phyloP scores from a whole-genome alignment of 108 stramenopile genomes.

The Mediolabrus comicus region DNA sequence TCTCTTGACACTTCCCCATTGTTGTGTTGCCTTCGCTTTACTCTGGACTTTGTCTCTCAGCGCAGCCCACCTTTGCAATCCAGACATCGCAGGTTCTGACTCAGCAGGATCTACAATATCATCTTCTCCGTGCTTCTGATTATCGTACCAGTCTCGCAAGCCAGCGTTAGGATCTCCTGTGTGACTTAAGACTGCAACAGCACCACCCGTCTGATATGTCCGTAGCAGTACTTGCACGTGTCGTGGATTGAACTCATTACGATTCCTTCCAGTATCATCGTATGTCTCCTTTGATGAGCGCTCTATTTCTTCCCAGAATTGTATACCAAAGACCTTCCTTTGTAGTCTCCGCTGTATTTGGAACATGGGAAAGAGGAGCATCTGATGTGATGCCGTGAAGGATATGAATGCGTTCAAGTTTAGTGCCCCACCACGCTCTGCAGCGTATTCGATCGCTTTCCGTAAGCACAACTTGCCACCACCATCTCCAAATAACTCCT shows the following conservation, averaged over 20 bases:
- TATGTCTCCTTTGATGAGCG: slow-evolving; percentile 19
- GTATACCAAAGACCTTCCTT: slow-evolving; percentile 26
- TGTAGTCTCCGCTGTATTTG: slow-evolving; percentile 43
- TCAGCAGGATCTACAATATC: slow-evolving; percentile 1
- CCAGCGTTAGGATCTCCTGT: slow-evolving; percentile 50
- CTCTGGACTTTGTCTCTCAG: slow-evolving; percentile 13
- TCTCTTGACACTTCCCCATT: slow-evolving; percentile 18
- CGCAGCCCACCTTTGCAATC: slow-evolving; percentile 14
- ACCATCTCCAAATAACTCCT: slow-evolving; percentile 39
- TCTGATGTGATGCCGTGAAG: slow-evolving; percentile 33
- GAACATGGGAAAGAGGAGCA: slow-evolving; percentile 47
- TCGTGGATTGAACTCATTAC: slow-evolving; percentile 37
- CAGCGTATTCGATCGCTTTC: slow-evolving; percentile 32
- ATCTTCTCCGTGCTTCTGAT: slow-evolving; percentile 29
- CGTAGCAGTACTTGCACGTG: slow-evolving; percentile 44
- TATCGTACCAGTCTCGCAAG: slow-evolving; percentile 45
- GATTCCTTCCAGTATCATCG: slow-evolving; percentile 10
- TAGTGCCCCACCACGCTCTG: slow-evolving; percentile 47
- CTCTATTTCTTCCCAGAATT: slow-evolving; percentile 37
- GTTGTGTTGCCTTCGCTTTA: slow-evolving; percentile 9
- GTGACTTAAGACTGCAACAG: slow-evolving; percentile 41
- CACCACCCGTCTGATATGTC: slow-evolving; percentile 41
- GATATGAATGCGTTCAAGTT: slow-evolving; percentile 36
- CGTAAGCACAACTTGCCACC: slow-evolving; percentile 30
- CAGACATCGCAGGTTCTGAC: neutral